Percentiles rank a stretch among this genome's conserved stretches.
Conservation (phyloP, 768 basidiomycete species). For the Tylopilus felleus region DNA sequence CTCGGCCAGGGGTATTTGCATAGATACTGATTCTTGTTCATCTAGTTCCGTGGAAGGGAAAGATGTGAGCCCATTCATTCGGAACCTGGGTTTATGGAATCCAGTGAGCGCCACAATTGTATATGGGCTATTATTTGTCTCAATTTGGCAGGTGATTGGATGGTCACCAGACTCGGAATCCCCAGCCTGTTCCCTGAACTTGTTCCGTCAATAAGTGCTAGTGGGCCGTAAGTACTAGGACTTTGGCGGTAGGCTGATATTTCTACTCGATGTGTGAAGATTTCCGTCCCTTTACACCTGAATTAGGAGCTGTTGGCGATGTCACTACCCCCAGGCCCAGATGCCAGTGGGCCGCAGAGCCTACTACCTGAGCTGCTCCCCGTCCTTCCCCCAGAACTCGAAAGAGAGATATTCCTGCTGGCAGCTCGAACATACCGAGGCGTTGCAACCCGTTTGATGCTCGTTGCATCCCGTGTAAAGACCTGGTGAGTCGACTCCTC, state of each 20-base stretch:
- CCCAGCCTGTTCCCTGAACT: no score
- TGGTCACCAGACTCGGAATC: no score
- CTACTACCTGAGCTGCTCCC: not conserved
- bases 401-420: slow-evolving; percentile 18
- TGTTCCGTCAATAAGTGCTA: no score
- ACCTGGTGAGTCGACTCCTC: slow-evolving; percentile 10
- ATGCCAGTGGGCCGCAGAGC: not conserved
- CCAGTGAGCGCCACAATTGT: not conserved
- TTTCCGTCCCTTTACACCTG: no score
- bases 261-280: no score
- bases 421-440: slow-evolving; percentile 10
- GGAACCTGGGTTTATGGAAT: not conserved
- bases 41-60: not conserved
- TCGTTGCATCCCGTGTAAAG: slow-evolving; percentile 16
- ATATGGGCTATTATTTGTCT: no score
- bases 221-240: no score
- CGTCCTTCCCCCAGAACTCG: slow-evolving; percentile 18
- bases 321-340: no score
- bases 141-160: no score
- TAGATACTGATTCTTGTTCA: not conserved
- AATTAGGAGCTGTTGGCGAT: no score
- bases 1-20: not conserved
- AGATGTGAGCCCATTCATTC: not conserved
- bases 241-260: no score
- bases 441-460: slow-evolving; percentile 11